Evolutionary conservation across 176 grass and related monocot genomes (phyloP), one percentile per base, ranked within the genome.

Genomic region (Paspalum vaginatum): DNA sequence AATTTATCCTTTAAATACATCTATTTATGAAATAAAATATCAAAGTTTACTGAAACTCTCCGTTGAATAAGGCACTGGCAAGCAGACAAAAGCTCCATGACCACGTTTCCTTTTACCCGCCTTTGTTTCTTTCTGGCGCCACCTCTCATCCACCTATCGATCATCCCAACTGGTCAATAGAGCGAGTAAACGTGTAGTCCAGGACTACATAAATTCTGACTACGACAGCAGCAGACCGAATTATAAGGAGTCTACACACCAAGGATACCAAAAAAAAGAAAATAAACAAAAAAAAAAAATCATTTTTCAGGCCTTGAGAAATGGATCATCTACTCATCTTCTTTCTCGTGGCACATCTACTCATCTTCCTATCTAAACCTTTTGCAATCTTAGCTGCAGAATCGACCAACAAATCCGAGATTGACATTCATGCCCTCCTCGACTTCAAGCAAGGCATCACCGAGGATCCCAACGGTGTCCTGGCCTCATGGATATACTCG

Each of bases 401-500:
- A 32, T 27, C 65, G 1, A 44, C 44, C 20, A 67, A 76, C 11
- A 0, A 0, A 4, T 50, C 43, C 0, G 60, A 82, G 43, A 64
- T 68, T 41, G 79, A 89, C 7, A 11, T 41, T 5, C 58, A 41
- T 21, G 61, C 84, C 7, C 79, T 90, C 12, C 74, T 83, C 11
- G 79, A 52, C 74, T 90, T 90, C 75, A 65, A 70, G 68, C 26
- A 24, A 24, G 16, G 59, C 60, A 10, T 86, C 24, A 6, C 78
- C 0, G 12, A 0, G 0, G 79, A 88, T 16, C 67, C 79, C 0
- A 1, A 1, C 1, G 52, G 21, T 5, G 61, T 27, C 1, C 45
- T 90, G 32, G 1, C 1, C 11, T 61, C 83, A 11, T 90, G 88
- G 88, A 11, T 8, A 6, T 16, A 26, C 21, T 54, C 78, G 9